A percentile compares a stretch with the other conserved stretches of the same genome.
Conservation (phyloP, 495 filamentous ascomycete genomes). For the Darksidea phi region DNA sequence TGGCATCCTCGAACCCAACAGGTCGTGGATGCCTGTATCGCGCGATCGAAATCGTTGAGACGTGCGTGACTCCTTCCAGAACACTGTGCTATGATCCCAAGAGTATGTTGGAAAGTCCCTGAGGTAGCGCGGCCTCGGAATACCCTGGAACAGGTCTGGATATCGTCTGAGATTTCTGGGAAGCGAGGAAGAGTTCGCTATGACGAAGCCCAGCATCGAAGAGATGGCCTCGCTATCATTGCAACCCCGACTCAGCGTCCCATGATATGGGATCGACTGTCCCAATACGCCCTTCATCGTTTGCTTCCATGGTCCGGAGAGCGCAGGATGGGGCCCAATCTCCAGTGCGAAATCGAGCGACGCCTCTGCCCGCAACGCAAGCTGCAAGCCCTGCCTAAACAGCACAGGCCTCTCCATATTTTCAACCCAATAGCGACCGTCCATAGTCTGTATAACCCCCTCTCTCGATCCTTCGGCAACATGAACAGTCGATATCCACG, state of each 20-base stretch:
- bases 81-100: background rate
- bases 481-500: conserved; percentile 10
- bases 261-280: background rate
- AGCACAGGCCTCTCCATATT: conserved; percentile 40
- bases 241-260: background rate
- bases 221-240: background rate
- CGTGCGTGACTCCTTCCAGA: conserved; percentile 5
- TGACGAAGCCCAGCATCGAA: background rate
- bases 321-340: conserved; percentile 40
- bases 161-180: background rate
- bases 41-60: background rate
- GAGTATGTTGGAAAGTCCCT: background rate
- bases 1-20: background rate
- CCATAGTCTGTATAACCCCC: background rate
- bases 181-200: too few relatives aligned
- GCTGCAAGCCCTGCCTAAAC: conserved; percentile 52
- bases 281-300: background rate
- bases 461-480: conserved; percentile 30
- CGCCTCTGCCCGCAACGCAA: background rate
- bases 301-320: conserved; percentile 38
- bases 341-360: conserved; percentile 33
- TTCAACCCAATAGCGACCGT: conserved; percentile 25
- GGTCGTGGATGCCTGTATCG: background rate
- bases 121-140: background rate
- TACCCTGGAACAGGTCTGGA: background rate